Evolutionary conservation across 2,329 filamentous ascomycete species (phyloP).

Genomic region (Fusarium vanettenii): DNA sequence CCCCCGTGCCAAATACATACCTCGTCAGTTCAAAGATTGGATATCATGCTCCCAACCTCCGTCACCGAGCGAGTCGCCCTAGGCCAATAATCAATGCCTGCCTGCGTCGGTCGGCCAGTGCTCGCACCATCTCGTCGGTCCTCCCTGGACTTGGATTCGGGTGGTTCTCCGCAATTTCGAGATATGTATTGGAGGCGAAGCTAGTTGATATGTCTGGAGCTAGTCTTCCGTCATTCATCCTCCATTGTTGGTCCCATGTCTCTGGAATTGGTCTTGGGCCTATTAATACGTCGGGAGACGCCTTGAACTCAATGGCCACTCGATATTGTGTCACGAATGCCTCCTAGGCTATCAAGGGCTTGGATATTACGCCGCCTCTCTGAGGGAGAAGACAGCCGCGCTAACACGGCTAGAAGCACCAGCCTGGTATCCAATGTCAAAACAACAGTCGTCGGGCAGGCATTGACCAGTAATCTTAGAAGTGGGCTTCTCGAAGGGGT

Average conservation of each 20-base stretch:
- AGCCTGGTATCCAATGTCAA: background rate
- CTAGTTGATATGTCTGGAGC: constrained; percentile 9
- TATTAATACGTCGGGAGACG: background rate
- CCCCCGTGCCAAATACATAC: constrained; percentile 5
- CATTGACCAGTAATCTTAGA: constrained; percentile 45
- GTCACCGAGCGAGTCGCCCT: constrained; percentile 1
- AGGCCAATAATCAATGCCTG: constrained; percentile 8
- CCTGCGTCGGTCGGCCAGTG: constrained; percentile 13
- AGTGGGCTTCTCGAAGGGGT: constrained; percentile 32
- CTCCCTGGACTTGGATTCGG: constrained; percentile 9
- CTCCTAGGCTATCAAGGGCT: background rate
- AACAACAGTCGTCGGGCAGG: constrained; percentile 14
- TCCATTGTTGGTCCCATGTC: constrained; percentile 4
- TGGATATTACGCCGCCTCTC: background rate
- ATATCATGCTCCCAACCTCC: constrained; percentile 26
- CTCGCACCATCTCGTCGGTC: constrained; percentile 20
- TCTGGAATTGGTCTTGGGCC: constrained; percentile 3
- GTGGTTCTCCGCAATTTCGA: constrained; percentile 21
- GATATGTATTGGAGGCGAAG: constrained; percentile 2
- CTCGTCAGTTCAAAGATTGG: constrained; percentile 24
- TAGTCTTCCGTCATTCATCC: constrained; percentile 17
- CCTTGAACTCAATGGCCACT: constrained; percentile 12
- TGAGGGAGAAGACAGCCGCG: background rate
- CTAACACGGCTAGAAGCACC: background rate
- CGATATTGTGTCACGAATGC: constrained; percentile 20